phyloP scores from a whole-genome alignment of 208 protist species.

The Leishmania major region DNA sequence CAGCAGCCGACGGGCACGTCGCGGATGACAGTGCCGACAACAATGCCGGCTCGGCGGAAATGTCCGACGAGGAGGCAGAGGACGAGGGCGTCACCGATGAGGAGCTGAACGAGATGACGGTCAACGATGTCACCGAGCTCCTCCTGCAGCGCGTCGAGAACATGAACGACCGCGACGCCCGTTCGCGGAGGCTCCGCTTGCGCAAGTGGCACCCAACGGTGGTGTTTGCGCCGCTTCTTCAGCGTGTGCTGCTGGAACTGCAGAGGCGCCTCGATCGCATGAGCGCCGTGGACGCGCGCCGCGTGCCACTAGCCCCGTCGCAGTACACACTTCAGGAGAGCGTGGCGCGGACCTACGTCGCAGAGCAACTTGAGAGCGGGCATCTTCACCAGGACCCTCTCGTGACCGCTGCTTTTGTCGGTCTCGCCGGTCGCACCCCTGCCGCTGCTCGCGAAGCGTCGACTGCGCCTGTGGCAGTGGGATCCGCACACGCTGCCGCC shows the following conservation, averaged over 20 bases:
- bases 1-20: conserved; percentile 21
- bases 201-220: conserved; percentile 22
- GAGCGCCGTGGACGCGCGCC: conserved; percentile 24
- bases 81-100: conserved; percentile 29
- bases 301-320: conserved; percentile 34
- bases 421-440: background rate
- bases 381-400: conserved; percentile 53
- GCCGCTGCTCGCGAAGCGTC: background rate
- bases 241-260: conserved; percentile 61
- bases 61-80: conserved; percentile 10
- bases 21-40: conserved; percentile 20
- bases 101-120: conserved; percentile 15
- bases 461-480: background rate
- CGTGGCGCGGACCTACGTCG: conserved; percentile 36
- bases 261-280: conserved; percentile 56
- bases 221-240: conserved; percentile 54
- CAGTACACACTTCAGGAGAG: conserved; percentile 47
- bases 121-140: conserved; percentile 21
- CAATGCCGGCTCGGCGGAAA: conserved; percentile 3
- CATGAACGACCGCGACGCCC: background rate
- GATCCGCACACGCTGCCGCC: background rate
- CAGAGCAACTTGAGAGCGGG: conserved; percentile 58
- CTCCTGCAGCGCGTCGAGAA: conserved; percentile 14
- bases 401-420: conserved; percentile 47
- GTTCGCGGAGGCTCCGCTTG: background rate